These are phyloP conservation scores for Calocybe gambosa DNA, from an alignment of 1,284 basidiomycete species.

Conservation along the genomic window DNA sequence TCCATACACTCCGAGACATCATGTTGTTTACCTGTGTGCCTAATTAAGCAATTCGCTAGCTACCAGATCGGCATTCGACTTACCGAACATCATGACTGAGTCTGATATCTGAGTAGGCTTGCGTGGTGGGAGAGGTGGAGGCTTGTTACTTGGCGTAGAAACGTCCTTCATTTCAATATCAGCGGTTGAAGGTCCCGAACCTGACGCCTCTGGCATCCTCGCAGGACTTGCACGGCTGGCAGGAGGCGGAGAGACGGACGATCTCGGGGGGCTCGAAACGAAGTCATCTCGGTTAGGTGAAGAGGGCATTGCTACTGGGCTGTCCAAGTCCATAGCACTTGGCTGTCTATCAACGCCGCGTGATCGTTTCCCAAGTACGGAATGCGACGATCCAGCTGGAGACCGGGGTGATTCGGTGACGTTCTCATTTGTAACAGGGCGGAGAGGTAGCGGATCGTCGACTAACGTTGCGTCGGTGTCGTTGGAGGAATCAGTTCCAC, in stretches of 20 bases:
- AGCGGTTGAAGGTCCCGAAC: conserved; percentile 18
- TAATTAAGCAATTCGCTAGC: not conserved
- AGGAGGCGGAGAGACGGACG: conserved; percentile 28
- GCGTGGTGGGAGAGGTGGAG: conserved; percentile 58
- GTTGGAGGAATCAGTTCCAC: conserved; percentile 72
- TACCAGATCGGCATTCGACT: conserved; percentile 14
- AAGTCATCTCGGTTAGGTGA: conserved; percentile 39
- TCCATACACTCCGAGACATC: conserved; percentile 99
- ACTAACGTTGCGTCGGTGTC: conserved; percentile 82
- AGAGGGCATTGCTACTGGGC: conserved; percentile 23
- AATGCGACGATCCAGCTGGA: conserved; percentile 35
- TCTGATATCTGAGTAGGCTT: conserved; percentile 54
- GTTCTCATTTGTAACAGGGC: conserved; percentile 18
- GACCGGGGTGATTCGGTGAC: conserved; percentile 22
- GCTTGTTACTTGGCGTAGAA: conserved; percentile 28
- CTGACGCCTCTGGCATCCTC: conserved; percentile 20
- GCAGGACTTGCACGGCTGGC: conserved; percentile 23
- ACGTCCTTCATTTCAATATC: conserved; percentile 39
- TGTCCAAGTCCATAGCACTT: conserved; percentile 46
- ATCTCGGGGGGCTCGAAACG: conserved; percentile 40
- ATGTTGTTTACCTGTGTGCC: conserved; percentile 78
- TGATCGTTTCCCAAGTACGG: conserved; percentile 68
- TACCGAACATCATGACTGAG: conserved; percentile 88
- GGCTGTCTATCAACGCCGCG: conserved; percentile 39
- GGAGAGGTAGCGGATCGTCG: conserved; percentile 52